Percentiles rank a stretch among this genome's conserved stretches.
phyloP scores from a whole-genome alignment of 2,329 filamentous ascomycete species.

The Rachicladosporium sp. region DNA sequence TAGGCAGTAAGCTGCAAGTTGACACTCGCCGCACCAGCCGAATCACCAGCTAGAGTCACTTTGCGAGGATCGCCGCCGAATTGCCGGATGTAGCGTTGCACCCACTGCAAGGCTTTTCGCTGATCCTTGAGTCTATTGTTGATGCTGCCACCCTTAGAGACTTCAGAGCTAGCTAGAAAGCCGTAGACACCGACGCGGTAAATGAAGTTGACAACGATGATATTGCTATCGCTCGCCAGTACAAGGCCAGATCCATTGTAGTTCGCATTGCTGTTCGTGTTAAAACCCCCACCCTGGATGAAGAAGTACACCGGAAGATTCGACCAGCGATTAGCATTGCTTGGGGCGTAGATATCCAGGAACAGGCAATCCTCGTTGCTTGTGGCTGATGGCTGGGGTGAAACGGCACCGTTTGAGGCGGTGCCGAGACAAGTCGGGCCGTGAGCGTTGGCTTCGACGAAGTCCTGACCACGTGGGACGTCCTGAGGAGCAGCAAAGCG shows the following conservation, averaged over 20 bases:
- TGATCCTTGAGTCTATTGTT: conserved; percentile 64
- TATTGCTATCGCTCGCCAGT: conserved; percentile 43
- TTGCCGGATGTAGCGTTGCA: conserved; percentile 49
- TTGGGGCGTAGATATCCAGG: conserved; percentile 51
- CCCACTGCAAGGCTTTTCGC: conserved; percentile 56
- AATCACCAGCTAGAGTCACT: conserved; percentile 57
- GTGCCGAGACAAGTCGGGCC: conserved; percentile 25
- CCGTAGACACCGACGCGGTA: conserved; percentile 66
- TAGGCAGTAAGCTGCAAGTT: conserved; percentile 48
- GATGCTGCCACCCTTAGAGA: conserved; percentile 36
- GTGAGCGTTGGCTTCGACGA: conserved; percentile 36
- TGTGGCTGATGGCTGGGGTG: conserved; percentile 14
- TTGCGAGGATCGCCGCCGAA: conserved; percentile 60
- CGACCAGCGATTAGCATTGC: conserved; percentile 34
- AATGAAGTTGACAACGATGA: conserved; percentile 61
- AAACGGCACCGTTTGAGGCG: neutral
- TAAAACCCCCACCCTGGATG: conserved; percentile 37
- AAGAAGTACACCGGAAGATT: conserved; percentile 53
- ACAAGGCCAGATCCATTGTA: conserved; percentile 50
- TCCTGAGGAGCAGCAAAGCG: conserved; percentile 5
- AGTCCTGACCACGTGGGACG: neutral
- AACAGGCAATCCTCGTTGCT: conserved; percentile 56
- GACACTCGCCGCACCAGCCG: conserved; percentile 54
- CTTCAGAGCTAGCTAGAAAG: conserved; percentile 51
- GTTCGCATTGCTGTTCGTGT: conserved; percentile 35